phyloP scores from a whole-genome alignment of 1,139 yeast genomes.

The Trichomonascaceae sp. region DNA sequence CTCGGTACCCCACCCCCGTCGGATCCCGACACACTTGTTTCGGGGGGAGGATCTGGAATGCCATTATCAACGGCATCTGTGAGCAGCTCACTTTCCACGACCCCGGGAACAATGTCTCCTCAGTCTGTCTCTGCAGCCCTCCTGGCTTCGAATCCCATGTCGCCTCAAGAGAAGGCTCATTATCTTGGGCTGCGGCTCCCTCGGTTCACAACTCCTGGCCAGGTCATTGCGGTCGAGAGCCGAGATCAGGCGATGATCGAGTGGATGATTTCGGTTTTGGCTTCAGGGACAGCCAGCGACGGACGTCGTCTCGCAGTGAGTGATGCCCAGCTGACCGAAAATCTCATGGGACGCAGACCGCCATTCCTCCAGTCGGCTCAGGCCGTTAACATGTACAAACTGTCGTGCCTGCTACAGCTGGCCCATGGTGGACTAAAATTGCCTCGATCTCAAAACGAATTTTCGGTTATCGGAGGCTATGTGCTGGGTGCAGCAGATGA shows the following conservation, averaged over 20 bases:
- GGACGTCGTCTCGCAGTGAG: conserved; percentile 8
- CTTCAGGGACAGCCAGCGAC: no score
- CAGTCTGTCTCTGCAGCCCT: no score
- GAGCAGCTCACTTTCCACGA: no score
- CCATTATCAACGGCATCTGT: no score
- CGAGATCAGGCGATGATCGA: conserved; percentile 12
- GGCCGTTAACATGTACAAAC: conserved; percentile 18
- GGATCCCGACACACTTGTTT: no score
- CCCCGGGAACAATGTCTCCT: no score
- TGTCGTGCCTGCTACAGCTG: conserved; percentile 19
- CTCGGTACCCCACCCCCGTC: no score
- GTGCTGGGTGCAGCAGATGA: conserved; percentile 18
- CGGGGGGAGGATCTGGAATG: no score
- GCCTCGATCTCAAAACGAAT: conserved; percentile 7
- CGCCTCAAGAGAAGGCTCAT: conserved; percentile 4
- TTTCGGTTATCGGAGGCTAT: conserved; percentile 17
- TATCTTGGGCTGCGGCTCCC: neutral
- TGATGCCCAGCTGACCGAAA: conserved; percentile 8
- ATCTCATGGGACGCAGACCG: conserved; percentile 10
- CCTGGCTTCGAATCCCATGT: no score
- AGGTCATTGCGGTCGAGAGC: conserved; percentile 18
- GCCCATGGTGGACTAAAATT: conserved; percentile 8
- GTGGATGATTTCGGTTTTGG: conserved; percentile 9
- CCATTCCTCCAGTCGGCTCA: conserved; percentile 10
- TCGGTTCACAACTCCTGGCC: conserved; percentile 2